phyloP scores from a whole-genome alignment of 2,329 filamentous ascomycete species.

The Calonectria montana region DNA sequence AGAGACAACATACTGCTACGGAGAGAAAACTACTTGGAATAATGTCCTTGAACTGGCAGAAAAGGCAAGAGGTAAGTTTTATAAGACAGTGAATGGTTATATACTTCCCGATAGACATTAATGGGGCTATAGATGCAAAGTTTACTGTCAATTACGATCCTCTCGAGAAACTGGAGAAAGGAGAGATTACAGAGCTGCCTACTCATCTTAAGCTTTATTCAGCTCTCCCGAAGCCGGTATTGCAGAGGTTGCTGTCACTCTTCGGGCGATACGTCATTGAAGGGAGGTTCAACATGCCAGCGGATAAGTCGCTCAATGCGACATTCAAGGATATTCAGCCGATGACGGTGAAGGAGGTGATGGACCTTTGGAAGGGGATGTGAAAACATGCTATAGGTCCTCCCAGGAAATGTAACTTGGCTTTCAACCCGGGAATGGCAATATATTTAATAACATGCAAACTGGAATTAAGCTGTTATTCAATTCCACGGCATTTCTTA shows the following conservation, averaged over 20 bases:
- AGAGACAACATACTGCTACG: not conserved
- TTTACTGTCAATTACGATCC: not conserved
- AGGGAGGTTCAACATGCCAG: not conserved
- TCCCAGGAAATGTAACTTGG: too few relatives aligned
- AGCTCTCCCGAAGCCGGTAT: not conserved
- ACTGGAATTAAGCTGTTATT: too few relatives aligned
- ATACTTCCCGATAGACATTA: not conserved
- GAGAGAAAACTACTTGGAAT: not conserved
- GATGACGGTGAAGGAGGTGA: not conserved
- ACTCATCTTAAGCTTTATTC: not conserved
- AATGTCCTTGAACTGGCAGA: not conserved
- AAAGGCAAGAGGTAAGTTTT: not conserved
- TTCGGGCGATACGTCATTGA: not conserved
- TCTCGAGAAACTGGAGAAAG: not conserved
- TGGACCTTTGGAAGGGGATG: not conserved
- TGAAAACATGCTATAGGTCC: too few relatives aligned
- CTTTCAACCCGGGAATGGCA: not conserved
- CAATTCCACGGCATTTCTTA: not conserved
- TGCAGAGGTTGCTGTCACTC: not conserved
- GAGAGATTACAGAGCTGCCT: not conserved
- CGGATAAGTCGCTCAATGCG: not conserved
- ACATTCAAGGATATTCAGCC: not conserved
- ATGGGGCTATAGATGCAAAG: not conserved
- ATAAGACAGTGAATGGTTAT: rapidly evolving
- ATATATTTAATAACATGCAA: not conserved